phyloP scores from a whole-genome alignment of 306 rosid species.

The Lathyrus aphaca region DNA sequence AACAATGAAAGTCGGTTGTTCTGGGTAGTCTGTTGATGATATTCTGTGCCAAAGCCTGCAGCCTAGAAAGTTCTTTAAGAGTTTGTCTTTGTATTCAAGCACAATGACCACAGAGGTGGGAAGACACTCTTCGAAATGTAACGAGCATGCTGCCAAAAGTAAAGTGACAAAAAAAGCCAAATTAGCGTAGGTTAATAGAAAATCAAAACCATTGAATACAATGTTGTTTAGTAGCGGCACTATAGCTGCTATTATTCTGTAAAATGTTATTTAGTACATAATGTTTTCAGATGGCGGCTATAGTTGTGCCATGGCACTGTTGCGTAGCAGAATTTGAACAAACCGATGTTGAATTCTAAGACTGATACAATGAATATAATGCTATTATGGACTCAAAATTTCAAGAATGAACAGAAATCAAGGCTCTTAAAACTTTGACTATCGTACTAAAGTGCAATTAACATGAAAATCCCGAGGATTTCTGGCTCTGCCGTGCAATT shows the following conservation, averaged over 20 bases:
- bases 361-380: not conserved
- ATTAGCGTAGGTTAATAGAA: constrained; percentile 27
- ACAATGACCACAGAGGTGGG: constrained; percentile 75
- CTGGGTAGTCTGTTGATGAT: constrained; percentile 62
- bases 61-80: constrained; percentile 63
- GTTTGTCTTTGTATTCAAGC: constrained; percentile 63
- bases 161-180: constrained; percentile 29
- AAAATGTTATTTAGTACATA: not conserved
- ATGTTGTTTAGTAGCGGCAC: not conserved
- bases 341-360: not conserved
- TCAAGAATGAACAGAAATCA: constrained; percentile 5
- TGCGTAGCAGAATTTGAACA: not conserved
- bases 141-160: constrained; percentile 61
- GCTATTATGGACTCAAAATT: constrained; percentile 34
- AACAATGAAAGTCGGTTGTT: constrained; percentile 79
- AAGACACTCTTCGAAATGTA: constrained; percentile 70
- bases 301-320: not conserved
- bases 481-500: constrained; percentile 8
- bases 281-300: not conserved
- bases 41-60: constrained; percentile 84
- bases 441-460: constrained; percentile 1
- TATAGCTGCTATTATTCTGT: not conserved
- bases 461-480: constrained; percentile 15
- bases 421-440: not conserved
- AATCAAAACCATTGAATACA: constrained; percentile 11